A percentile compares a stretch with the other conserved stretches of the same genome.
These are phyloP conservation scores for Verticillium zaregamsianum DNA, from an alignment of 2,329 filamentous ascomycete species.

Conservation along the genomic window DNA sequence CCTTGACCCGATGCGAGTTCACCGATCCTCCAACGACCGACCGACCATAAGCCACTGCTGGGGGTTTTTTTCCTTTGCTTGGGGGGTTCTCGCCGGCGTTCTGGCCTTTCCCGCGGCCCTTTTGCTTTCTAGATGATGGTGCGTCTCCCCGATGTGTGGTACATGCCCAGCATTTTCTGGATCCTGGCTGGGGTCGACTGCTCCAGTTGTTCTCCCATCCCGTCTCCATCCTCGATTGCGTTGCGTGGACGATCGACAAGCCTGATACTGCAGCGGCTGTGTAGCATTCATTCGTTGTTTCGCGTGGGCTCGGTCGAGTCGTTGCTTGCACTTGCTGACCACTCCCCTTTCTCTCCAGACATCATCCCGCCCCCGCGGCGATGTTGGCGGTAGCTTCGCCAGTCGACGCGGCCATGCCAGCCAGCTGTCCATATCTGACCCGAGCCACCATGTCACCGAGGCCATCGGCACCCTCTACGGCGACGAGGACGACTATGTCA, in stretches of 20 bases:
- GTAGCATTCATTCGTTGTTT: slow-evolving; percentile 5
- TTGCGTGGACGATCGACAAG: background rate
- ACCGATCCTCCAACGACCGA: slow-evolving; percentile 9
- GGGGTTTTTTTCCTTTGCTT: slow-evolving; percentile 3
- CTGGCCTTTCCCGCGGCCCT: slow-evolving; percentile 26
- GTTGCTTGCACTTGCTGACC: slow-evolving; percentile 15
- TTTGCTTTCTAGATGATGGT: slow-evolving; percentile 43
- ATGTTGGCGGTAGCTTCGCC: slow-evolving; percentile 53
- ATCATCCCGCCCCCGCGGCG: slow-evolving; percentile 52
- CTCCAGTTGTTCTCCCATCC: background rate
- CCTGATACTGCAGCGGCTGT: slow-evolving; percentile 10
- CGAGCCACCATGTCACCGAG: slow-evolving; percentile 90
- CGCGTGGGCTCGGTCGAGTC: slow-evolving; percentile 7
- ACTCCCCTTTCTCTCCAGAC: slow-evolving; percentile 34
- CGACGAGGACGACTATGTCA: slow-evolving; percentile 62
- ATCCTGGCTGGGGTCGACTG: background rate
- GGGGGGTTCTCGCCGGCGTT: slow-evolving; percentile 24
- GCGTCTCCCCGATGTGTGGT: slow-evolving; percentile 21
- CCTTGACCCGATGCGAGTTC: slow-evolving; percentile 10
- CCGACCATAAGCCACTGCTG: background rate
- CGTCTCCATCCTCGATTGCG: slow-evolving; percentile 1
- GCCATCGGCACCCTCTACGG: slow-evolving; percentile 89
- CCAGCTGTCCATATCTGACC: slow-evolving; percentile 72
- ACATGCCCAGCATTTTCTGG: background rate
- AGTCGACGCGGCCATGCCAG: slow-evolving; percentile 54